Conservation (phyloP, 176 grass and related monocot species). For the Musa acuminata region DNA sequence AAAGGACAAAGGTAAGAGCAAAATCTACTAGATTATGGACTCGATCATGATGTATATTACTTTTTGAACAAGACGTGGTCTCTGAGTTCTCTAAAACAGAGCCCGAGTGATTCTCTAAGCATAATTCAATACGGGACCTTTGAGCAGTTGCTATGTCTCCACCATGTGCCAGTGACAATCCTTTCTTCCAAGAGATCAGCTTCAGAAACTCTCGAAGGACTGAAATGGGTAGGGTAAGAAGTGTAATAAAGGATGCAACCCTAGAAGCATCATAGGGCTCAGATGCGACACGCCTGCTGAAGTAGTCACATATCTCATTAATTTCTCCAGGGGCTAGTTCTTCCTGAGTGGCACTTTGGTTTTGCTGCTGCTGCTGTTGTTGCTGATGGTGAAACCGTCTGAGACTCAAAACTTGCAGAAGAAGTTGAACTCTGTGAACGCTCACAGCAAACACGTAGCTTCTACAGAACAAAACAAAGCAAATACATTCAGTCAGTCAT, state of each 20-base stretch:
- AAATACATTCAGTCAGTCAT: neutral
- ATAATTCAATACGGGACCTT: conserved; percentile 84
- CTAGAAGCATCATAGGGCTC: conserved; percentile 97
- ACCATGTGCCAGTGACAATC: conserved; percentile 55
- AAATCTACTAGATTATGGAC: conserved; percentile 73
- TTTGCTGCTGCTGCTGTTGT: conserved; percentile 73
- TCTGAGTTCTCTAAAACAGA: conserved; percentile 38
- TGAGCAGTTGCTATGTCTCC: conserved; percentile 83
- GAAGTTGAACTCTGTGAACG: conserved; percentile 88
- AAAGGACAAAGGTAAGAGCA: conserved; percentile 89
- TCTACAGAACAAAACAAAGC: conserved; percentile 34
- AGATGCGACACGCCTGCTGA: conserved; percentile 87
- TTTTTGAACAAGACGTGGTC: conserved; percentile 52
- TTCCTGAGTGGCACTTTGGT: conserved; percentile 74
- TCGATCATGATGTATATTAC: conserved; percentile 87
- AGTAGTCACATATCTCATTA: conserved; percentile 96
- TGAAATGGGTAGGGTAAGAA: conserved; percentile 83
- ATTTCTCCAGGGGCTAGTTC: conserved; percentile 70
- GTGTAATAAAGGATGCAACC: conserved; percentile 95
- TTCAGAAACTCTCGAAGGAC: conserved; percentile 79
- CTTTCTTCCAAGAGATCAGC: conserved; percentile 93
- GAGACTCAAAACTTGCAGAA: conserved; percentile 91
- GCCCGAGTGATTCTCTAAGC: conserved; percentile 91
- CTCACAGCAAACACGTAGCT: conserved; percentile 98
- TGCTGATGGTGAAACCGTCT: conserved; percentile 96